These are phyloP conservation scores for Nissolia schottii DNA, from an alignment of 306 rosid genomes.

Conservation along the genomic window DNA sequence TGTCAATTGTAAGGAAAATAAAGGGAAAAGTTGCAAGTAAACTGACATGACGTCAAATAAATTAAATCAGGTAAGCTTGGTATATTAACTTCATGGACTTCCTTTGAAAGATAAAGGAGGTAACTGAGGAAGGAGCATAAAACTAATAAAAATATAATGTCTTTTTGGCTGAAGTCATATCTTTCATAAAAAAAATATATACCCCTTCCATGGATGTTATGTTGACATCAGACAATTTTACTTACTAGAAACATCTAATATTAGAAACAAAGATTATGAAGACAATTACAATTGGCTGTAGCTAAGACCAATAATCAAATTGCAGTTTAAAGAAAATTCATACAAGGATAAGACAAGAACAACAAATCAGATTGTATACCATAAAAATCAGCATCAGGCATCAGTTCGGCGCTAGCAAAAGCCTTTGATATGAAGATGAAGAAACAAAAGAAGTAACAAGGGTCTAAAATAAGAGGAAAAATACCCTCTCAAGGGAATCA, in stretches of 20 bases:
- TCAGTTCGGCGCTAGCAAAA: conserved; percentile 4
- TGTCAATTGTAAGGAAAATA: not conserved
- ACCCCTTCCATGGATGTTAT: not conserved
- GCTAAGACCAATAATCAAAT: not conserved
- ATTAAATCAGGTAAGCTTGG: conserved; percentile 6
- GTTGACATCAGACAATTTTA: not conserved
- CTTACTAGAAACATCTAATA: not conserved
- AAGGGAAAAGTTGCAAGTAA: not conserved
- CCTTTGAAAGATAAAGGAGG: not conserved
- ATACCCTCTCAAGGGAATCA: conserved; percentile 74
- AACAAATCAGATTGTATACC: not conserved
- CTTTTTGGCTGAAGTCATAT: not conserved
- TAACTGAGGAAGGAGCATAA: not conserved
- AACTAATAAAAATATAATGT: not conserved
- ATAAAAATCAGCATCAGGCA: conserved; percentile 9
- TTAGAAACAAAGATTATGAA: conserved; percentile 15
- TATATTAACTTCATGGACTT: conserved; percentile 16
- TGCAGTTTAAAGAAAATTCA: not conserved
- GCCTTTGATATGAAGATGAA: not conserved
- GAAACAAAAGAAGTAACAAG: conserved; percentile 11
- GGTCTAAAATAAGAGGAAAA: not conserved
- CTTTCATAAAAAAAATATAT: not conserved
- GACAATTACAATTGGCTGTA: not conserved
- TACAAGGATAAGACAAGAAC: not conserved
- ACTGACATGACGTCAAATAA: not conserved